Evolutionary conservation across 1,284 basidiomycete species (phyloP).

Genomic region (Wallemia ichthyophaga): DNA sequence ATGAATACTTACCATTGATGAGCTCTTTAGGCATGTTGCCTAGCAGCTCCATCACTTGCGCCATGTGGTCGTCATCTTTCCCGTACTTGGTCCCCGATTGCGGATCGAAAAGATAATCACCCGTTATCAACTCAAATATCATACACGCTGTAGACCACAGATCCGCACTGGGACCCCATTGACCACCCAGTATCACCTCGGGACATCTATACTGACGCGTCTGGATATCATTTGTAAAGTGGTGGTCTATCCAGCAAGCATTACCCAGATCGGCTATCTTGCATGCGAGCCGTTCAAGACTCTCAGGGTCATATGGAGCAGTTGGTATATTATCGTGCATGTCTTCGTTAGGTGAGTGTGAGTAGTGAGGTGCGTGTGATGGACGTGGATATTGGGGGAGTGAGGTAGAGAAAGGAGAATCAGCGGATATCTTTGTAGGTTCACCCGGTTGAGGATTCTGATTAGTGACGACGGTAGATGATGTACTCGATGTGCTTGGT

Average conservation of each 20-base stretch:
- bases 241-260: constrained; percentile 57
- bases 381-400: not conserved
- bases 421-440: constrained; percentile 3
- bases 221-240: constrained; percentile 87
- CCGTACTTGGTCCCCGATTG: constrained; percentile 47
- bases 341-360: constrained; percentile 24
- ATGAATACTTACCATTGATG: constrained; percentile 71
- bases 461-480: constrained; percentile 7
- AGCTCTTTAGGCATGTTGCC: constrained; percentile 60
- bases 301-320: constrained; percentile 25
- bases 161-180: constrained; percentile 84
- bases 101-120: constrained; percentile 66
- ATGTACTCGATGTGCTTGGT: constrained; percentile 10
- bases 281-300: constrained; percentile 66
- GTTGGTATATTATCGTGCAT: constrained; percentile 14
- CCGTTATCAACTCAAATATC: constrained; percentile 62
- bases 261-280: constrained; percentile 97
- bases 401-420: constrained; percentile 2
- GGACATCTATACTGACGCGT: constrained; percentile 91
- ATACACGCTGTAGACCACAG: constrained; percentile 89
- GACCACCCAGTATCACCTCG: constrained; percentile 81
- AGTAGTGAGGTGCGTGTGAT: constrained; percentile 10
- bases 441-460: not conserved
- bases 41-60: constrained; percentile 87
- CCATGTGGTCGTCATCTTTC: constrained; percentile 96